Percentiles rank a stretch among this genome's conserved stretches.
phyloP scores from a whole-genome alignment of 495 filamentous ascomycete species.

The Margaritispora aquatica region DNA sequence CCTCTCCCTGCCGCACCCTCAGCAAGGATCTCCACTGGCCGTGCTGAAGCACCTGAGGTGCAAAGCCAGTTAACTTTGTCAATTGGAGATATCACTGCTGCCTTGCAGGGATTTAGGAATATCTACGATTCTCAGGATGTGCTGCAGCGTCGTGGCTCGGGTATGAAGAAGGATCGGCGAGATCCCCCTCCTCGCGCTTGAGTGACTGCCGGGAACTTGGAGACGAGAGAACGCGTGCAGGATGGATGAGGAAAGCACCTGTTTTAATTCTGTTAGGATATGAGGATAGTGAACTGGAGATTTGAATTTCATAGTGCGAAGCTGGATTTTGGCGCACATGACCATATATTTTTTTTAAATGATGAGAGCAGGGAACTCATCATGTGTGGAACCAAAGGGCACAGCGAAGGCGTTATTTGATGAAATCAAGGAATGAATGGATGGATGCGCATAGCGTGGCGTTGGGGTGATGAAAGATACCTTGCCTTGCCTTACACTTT shows the following conservation, averaged over 20 bases:
- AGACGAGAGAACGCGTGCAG: no score
- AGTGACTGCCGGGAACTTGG: no score
- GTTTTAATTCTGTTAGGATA: neutral
- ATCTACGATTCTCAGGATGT: conserved; percentile 1
- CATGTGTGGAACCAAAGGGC: no score
- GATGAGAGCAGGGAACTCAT: no score
- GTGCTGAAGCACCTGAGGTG: neutral
- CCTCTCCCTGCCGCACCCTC: neutral
- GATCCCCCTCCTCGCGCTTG: neutral
- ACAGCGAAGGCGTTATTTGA: neutral
- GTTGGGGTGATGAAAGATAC: neutral
- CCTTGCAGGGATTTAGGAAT: conserved; percentile 25
- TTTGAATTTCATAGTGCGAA: no score
- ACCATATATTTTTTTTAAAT: neutral
- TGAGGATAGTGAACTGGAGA: no score
- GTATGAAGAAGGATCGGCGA: neutral
- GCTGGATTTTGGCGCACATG: neutral
- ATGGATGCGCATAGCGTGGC: neutral
- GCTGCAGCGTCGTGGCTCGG: neutral
- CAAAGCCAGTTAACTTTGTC: neutral
- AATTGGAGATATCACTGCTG: neutral
- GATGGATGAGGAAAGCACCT: no score
- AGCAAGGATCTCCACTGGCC: neutral
- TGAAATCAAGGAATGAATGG: no score
- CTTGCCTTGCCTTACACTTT: neutral